Conservation (phyloP, 352 stramenopile genomes). For the Phytophthora colocasiae region DNA sequence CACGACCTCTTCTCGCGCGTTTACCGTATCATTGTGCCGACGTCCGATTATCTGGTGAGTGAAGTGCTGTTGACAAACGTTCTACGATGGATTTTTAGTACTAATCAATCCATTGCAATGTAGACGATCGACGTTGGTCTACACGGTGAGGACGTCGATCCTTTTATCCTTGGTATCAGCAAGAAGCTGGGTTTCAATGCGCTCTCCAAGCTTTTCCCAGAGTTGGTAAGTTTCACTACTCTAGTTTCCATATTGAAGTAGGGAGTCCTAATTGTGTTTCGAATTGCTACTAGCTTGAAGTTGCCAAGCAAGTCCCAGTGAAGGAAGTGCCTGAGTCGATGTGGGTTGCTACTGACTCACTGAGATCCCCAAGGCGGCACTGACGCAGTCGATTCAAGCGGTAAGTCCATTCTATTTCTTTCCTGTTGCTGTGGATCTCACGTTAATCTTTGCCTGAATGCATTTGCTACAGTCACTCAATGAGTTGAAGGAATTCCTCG, state of each 20-base stretch:
- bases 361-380: constrained; percentile 64
- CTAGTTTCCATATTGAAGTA: neutral
- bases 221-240: constrained; percentile 51
- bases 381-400: constrained; percentile 58
- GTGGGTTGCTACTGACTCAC: constrained; percentile 71
- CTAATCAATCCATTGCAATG: neutral
- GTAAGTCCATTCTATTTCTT: constrained; percentile 29
- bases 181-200: constrained; percentile 80
- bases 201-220: constrained; percentile 74
- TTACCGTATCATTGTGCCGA: constrained; percentile 53
- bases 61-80: neutral
- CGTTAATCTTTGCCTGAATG: neutral
- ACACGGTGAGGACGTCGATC: constrained; percentile 63
- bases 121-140: constrained; percentile 79
- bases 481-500: constrained; percentile 71
- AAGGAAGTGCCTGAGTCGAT: constrained; percentile 67
- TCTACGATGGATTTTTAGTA: neutral
- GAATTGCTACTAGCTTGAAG: constrained; percentile 52
- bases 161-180: constrained; percentile 73
- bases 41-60: constrained; percentile 61
- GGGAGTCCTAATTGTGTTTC: neutral
- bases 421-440: neutral
- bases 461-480: constrained; percentile 52
- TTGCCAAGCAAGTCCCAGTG: constrained; percentile 65
- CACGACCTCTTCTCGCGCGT: constrained; percentile 74